A percentile compares a stretch with the other conserved stretches of the same genome.
These are phyloP conservation scores for Botrytis paeoniae DNA, from an alignment of 2,329 filamentous ascomycete genomes.

Conservation along the genomic window DNA sequence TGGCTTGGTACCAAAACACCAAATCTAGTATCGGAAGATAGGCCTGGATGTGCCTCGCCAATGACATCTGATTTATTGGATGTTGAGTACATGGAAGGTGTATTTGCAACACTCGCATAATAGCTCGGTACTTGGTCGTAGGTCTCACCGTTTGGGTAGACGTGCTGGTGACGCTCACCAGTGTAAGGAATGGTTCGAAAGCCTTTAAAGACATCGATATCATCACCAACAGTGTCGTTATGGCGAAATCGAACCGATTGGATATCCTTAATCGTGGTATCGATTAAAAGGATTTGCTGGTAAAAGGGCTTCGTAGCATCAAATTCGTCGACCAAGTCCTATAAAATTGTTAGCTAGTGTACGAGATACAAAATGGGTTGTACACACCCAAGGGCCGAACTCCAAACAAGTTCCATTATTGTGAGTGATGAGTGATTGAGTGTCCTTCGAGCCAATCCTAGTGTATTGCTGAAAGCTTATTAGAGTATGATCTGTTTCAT, in stretches of 20 bases:
- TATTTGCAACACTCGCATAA: constrained; percentile 9
- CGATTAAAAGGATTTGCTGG: constrained; percentile 27
- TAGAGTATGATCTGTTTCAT: not conserved
- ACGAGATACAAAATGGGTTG: not conserved
- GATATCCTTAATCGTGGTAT: constrained; percentile 28
- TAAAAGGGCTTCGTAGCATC: constrained; percentile 22
- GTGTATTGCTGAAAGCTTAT: constrained; percentile 10
- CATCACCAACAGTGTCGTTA: constrained; percentile 16
- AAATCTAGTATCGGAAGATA: constrained; percentile 14
- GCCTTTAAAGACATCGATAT: constrained; percentile 1
- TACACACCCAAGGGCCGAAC: constrained; percentile 24
- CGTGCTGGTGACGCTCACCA: not conserved
- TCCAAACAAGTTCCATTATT: constrained; percentile 19
- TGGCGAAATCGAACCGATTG: constrained; percentile 20
- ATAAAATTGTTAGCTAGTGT: constrained; percentile 14
- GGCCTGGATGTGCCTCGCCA: constrained; percentile 12
- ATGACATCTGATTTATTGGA: constrained; percentile 1
- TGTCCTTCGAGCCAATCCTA: constrained; percentile 9
- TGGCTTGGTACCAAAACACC: not conserved
- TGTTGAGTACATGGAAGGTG: constrained; percentile 8
- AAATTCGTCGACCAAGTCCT: constrained; percentile 31
- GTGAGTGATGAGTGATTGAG: constrained; percentile 6
- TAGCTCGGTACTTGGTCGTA: constrained; percentile 7
- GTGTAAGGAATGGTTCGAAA: constrained; percentile 16
- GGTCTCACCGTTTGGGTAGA: not conserved